Conservation (phyloP, 2,329 filamentous ascomycete species). For the Xylariaceae sp. region DNA sequence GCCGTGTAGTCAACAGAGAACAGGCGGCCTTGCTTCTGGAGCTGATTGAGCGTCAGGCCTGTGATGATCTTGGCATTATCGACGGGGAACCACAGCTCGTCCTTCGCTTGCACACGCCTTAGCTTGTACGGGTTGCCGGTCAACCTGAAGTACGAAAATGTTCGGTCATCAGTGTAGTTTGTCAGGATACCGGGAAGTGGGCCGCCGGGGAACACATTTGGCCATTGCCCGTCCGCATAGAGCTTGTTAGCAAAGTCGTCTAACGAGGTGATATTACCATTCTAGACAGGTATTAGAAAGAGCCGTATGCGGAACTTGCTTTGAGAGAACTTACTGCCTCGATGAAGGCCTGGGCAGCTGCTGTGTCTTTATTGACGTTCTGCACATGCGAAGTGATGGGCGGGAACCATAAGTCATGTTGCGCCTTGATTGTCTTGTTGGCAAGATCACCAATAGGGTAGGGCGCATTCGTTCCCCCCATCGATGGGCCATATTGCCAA, state of each 20-base stretch:
- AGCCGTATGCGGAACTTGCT: no score
- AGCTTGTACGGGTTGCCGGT: conserved; percentile 41
- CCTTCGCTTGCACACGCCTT: conserved; percentile 31
- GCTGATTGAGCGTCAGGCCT: conserved; percentile 29
- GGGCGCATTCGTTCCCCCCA: conserved; percentile 10
- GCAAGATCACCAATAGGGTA: conserved; percentile 14
- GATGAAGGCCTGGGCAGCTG: conserved; percentile 7
- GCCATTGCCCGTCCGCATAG: conserved; percentile 41
- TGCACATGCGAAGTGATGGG: neutral
- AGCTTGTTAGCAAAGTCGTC: conserved; percentile 38
- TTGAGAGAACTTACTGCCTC: conserved; percentile 4
- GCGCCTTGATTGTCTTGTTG: conserved; percentile 15
- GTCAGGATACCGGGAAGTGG: conserved; percentile 36
- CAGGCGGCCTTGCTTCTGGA: conserved; percentile 38
- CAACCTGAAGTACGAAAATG: conserved; percentile 48
- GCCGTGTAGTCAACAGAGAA: conserved; percentile 43
- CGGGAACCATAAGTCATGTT: conserved; percentile 13
- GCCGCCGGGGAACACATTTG: conserved; percentile 35
- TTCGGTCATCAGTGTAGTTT: conserved; percentile 45
- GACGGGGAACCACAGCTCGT: conserved; percentile 38
- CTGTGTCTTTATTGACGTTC: neutral
- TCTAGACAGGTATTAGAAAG: conserved; percentile 8
- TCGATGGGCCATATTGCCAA: conserved; percentile 12
- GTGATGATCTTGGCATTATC: conserved; percentile 33
- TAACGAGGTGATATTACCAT: conserved; percentile 19